Evolutionary conservation across 768 basidiomycete genomes (phyloP), one percentile per base, ranked within the genome.

Genomic region (Mycena leptocephala): DNA sequence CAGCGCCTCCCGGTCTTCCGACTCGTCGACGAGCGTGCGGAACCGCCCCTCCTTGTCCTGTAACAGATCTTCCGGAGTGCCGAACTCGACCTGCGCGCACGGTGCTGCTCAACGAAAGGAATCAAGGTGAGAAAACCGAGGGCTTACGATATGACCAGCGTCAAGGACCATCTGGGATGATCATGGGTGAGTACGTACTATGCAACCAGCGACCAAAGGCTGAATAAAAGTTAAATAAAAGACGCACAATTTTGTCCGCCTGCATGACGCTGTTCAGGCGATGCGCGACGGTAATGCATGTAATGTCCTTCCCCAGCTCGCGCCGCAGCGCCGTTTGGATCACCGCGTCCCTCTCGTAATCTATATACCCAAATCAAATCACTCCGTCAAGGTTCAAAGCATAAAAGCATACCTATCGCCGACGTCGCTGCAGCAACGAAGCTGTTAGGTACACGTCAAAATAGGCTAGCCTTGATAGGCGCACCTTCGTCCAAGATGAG

Each of bases 401-500:
- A 46, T 3, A 14, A 20, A 14, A 18, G 22, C 35, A 43, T 28
- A 70, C 74, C 74, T 22, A 75, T 75, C 20, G 74, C 74, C 28
- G 74, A 75, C 28, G 69, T 75, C 1, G 73, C 73, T 74, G 65
- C 26, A 26, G 28, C 28, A 63, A n/a, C n/a, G n/a, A n/a, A n/a
- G n/a, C n/a, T n/a, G n/a, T n/a, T n/a, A n/a, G n/a, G n/a, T n/a
- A n/a, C n/a, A n/a, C n/a, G n/a, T n/a, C n/a, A n/a, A n/a, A n/a
- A n/a, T n/a, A n/a, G n/a, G n/a, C n/a, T n/a, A n/a, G n/a, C n/a
- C n/a, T 53, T 63, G 61, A 62, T 66, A 26, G 33, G 30, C 80
- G 41, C 30, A 87, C 87, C 87, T 81, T 93, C 92, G 76, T 93
- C 92, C 5, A 93, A 82, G 37, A 92, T 89, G 32, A 92, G 83